Evolutionary conservation across 164 flowering plant genomes (phyloP), one percentile per base, ranked within the genome.

Genomic region (Kalanchoe fedtschenkoi): DNA sequence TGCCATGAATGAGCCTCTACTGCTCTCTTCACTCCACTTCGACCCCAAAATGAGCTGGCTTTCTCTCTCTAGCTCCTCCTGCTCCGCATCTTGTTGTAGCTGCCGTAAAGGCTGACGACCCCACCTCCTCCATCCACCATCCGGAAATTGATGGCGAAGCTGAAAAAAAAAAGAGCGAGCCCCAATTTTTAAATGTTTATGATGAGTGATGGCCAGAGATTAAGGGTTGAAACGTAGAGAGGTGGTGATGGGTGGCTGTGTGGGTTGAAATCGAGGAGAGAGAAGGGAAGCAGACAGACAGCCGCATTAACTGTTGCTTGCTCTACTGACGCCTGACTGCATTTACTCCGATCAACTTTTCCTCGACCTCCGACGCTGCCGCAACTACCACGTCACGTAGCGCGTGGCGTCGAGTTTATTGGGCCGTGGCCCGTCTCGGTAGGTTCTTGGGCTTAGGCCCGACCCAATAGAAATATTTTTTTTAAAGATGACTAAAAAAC

Each of bases 351-450:
- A 44, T 37, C 51, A 44, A 44, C 51, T 19, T 44, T 19, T 44
- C 51, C 51, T 7, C 5, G 10, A 22, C 13, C 19, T 19, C 22
- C 21, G n/a, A n/a, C n/a, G 51, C 51, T n/a, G 5, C 51, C 51
- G 7, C 26, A 7, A 6, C 8, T 11, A 3, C 39, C 39, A 37
- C 39, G 39, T n/a, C n/a, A n/a, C 39, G 39, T 15, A 11, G 11
- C 39, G 39, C 39, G 39, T 37, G 39, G 2, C 11, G 39, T 0
- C 13, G 11, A 15, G 39, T 9, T 37, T 37, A 5, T 2, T 37
- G 39, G 39, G 14, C 39, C 39, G n/a, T 37, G 77, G 64, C 69
- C 69, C 61, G 54, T 44, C 62, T 19, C 17, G 16, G 28, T n/a
- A n/a, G n/a, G n/a, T n/a, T n/a, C n/a, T n/a, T n/a, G n/a, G n/a